phyloP scores from a whole-genome alignment of 108 stramenopile genomes.

The Parmales sp. region DNA sequence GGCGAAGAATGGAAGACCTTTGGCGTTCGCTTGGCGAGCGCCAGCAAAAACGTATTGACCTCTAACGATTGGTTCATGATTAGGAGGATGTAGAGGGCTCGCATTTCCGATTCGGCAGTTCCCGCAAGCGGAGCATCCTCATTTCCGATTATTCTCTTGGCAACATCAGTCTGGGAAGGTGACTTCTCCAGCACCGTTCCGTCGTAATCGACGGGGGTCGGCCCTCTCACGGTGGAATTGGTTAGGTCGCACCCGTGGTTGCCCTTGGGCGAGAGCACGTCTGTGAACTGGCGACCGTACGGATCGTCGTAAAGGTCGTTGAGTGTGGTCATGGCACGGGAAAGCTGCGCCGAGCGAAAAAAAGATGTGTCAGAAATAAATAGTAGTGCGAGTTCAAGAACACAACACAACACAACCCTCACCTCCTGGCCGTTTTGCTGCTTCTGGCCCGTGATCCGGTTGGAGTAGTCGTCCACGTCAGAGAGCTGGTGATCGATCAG shows the following conservation, averaged over 20 bases:
- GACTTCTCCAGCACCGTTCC: constrained; percentile 31
- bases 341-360: constrained; percentile 49
- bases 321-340: constrained; percentile 76
- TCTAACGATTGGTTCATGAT: constrained; percentile 83
- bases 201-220: constrained; percentile 58
- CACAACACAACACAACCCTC: too few relatives aligned
- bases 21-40: constrained; percentile 49
- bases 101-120: constrained; percentile 73
- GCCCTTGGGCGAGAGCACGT: constrained; percentile 1
- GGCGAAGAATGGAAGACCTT: constrained; percentile 61
- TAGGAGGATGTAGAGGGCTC: constrained; percentile 66
- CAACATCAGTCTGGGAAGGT: constrained; percentile 29
- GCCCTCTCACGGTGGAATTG: constrained; percentile 44
- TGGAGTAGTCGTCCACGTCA: constrained; percentile 66
- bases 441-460: constrained; percentile 41
- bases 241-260: constrained; percentile 52
- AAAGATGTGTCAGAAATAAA: too few relatives aligned
- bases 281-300: constrained; percentile 37
- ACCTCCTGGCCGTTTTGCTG: constrained; percentile 78
- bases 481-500: constrained; percentile 78
- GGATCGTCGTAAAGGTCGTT: constrained; percentile 75
- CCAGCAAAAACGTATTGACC: too few relatives aligned
- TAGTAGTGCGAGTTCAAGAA: too few relatives aligned
- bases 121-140: neutral
- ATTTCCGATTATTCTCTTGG: constrained; percentile 51